A percentile compares a stretch with the other conserved stretches of the same genome.
Conservation (phyloP, 768 basidiomycete genomes). For the Cystofilobasidium capitatum region DNA sequence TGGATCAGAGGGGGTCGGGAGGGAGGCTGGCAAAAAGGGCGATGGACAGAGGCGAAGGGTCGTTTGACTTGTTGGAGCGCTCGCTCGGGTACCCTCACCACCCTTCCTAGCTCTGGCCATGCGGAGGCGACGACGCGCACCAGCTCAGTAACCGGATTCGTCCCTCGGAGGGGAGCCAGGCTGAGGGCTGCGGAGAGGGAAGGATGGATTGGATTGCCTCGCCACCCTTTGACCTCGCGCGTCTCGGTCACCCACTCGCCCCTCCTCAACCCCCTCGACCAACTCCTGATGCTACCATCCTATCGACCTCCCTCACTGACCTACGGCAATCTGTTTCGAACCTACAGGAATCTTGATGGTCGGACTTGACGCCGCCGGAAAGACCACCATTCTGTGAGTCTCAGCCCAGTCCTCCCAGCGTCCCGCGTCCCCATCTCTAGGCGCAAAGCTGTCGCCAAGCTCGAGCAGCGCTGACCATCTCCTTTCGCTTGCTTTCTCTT, state of each 20-base stretch:
- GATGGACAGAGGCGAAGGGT: neutral
- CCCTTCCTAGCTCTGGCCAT: neutral
- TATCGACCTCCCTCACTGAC: neutral
- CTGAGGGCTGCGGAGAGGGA: neutral
- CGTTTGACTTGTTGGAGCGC: neutral
- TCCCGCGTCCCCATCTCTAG: neutral
- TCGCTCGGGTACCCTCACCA: too few species aligned
- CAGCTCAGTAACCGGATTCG: neutral
- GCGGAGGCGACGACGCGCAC: neutral
- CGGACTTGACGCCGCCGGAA: constrained; percentile 85
- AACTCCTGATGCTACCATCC: constrained; percentile 62
- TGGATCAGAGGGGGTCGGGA: neutral
- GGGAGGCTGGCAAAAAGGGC: neutral
- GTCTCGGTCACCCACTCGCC: constrained; percentile 33
- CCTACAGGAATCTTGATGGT: constrained; percentile 93
- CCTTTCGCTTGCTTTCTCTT: neutral
- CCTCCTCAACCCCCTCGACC: constrained; percentile 89
- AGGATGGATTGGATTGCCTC: neutral
- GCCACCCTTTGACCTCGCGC: neutral
- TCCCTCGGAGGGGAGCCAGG: neutral
- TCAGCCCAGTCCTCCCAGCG: neutral
- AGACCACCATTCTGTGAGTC: constrained; percentile 77
- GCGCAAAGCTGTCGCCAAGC: neutral
- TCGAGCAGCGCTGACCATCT: neutral
- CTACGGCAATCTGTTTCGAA: constrained; percentile 32